Evolutionary conservation across 2,329 filamentous ascomycete genomes (phyloP).

Genomic region (Nakataea oryzae): DNA sequence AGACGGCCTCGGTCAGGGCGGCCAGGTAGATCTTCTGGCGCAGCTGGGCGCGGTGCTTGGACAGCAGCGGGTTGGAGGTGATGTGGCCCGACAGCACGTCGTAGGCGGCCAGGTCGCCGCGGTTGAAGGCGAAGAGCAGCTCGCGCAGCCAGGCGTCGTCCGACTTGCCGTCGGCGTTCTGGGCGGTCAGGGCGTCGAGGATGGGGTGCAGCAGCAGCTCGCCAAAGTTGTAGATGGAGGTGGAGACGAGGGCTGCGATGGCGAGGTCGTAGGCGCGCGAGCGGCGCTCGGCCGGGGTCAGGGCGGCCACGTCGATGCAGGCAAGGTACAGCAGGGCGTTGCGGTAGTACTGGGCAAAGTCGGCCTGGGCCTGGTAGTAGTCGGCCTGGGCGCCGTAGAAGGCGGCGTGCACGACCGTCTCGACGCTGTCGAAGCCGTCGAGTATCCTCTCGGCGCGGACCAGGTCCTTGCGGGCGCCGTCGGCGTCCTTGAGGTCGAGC

Average conservation of each 20-base stretch:
- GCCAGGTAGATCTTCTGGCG: constrained; percentile 98
- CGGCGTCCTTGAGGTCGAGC: constrained; percentile 66
- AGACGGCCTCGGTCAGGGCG: constrained; percentile 89
- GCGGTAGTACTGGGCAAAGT: constrained; percentile 95
- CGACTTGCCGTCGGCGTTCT: constrained; percentile 22
- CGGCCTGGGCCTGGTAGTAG: constrained; percentile 88
- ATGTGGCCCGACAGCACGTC: constrained; percentile 76
- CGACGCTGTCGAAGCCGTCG: constrained; percentile 87
- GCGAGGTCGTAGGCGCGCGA: constrained; percentile 84
- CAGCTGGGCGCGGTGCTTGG: constrained; percentile 71
- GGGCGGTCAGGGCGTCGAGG: constrained; percentile 59
- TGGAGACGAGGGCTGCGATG: constrained; percentile 84
- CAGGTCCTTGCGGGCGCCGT: constrained; percentile 77
- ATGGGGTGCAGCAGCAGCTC: constrained; percentile 97
- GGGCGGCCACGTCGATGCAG: constrained; percentile 74
- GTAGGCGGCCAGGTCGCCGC: constrained; percentile 81
- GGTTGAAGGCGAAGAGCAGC: constrained; percentile 95
- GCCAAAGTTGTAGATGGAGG: constrained; percentile 98
- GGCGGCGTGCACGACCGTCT: constrained; percentile 87
- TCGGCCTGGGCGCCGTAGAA: constrained; percentile 94
- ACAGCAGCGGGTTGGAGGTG: constrained; percentile 66
- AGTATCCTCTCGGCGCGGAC: constrained; percentile 81
- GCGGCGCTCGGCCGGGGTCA: constrained; percentile 66
- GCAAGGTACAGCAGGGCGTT: constrained; percentile 96
- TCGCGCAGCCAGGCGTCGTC: constrained; percentile 83